phyloP scores from a whole-genome alignment of 2,329 filamentous ascomycete species.

The Clonostachys sp. region DNA sequence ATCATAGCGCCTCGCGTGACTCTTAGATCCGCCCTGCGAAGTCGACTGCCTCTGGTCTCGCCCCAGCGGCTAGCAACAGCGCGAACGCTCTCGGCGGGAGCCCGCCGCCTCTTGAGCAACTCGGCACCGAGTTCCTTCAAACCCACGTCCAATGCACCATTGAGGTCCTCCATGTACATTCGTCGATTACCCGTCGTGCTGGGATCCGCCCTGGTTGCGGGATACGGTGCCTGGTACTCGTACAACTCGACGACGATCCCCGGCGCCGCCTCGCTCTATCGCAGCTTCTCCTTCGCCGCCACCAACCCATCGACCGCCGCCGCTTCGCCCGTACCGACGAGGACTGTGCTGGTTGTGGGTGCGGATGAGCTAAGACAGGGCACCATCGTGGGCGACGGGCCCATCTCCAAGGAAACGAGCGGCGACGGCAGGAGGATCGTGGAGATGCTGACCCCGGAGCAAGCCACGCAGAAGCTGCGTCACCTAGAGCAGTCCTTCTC shows the following conservation, averaged over 20 bases:
- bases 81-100: background rate
- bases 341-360: slow-evolving; percentile 79
- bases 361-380: slow-evolving; percentile 88
- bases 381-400: slow-evolving; percentile 77
- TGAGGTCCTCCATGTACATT: slow-evolving; percentile 71
- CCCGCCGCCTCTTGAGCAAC: slow-evolving; percentile 17
- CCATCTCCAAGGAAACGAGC: slow-evolving; percentile 83
- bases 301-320: slow-evolving; percentile 15
- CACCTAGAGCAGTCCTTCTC: slow-evolving; percentile 89
- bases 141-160: slow-evolving; percentile 39
- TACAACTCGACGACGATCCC: slow-evolving; percentile 44
- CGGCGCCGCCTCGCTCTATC: slow-evolving; percentile 17
- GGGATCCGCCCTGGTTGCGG: slow-evolving; percentile 62
- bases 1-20: slow-evolving; percentile 64
- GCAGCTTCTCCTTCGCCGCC: slow-evolving; percentile 35
- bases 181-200: slow-evolving; percentile 64
- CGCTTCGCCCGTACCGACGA: slow-evolving; percentile 41
- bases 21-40: slow-evolving; percentile 40
- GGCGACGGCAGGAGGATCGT: slow-evolving; percentile 76
- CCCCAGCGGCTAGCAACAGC: too few relatives aligned
- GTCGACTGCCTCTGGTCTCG: too few relatives aligned
- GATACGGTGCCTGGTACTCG: slow-evolving; percentile 73
- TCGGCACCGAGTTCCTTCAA: slow-evolving; percentile 10
- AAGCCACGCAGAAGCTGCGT: slow-evolving; percentile 85
- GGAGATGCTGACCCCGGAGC: slow-evolving; percentile 94